Conservation (phyloP, 129 eudicot species). For the Escallonia herrerae region DNA sequence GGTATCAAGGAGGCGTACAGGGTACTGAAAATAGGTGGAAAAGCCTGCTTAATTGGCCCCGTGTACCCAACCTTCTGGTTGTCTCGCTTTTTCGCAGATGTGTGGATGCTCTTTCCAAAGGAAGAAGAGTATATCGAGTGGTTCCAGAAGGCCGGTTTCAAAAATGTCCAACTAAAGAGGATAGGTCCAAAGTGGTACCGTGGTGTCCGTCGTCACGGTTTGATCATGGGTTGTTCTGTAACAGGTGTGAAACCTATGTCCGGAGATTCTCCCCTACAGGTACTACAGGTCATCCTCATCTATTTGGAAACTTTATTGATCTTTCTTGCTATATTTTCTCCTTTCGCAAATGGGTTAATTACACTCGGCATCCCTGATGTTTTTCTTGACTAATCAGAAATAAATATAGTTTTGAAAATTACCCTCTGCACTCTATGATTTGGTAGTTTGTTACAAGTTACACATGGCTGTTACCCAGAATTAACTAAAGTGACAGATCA, state of each 20-base stretch:
- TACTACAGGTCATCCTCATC: background rate
- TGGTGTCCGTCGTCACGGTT: constrained; percentile 96
- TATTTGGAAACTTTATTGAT: background rate
- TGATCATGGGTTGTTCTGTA: constrained; percentile 95
- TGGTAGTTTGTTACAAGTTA: too few relatives aligned
- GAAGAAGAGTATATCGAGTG: constrained; percentile 98
- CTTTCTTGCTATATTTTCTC: constrained; percentile 14
- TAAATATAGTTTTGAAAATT: too few relatives aligned
- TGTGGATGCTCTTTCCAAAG: constrained; percentile 96
- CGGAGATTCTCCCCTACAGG: constrained; percentile 49
- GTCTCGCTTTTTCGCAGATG: constrained; percentile 92
- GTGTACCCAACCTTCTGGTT: constrained; percentile 86
- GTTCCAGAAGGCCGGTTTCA: constrained; percentile 89
- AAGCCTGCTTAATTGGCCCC: constrained; percentile 92
- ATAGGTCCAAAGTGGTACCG: constrained; percentile 98
- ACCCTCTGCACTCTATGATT: too few relatives aligned
- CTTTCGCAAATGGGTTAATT: too few relatives aligned
- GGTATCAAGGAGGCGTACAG: constrained; percentile 98
- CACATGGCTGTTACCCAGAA: too few relatives aligned
- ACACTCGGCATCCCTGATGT: too few relatives aligned
- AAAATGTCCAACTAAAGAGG: constrained; percentile 74
- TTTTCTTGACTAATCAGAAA: too few relatives aligned
- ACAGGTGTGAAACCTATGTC: constrained; percentile 49
- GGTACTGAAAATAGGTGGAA: constrained; percentile 80
- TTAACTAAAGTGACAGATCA: too few relatives aligned